Base-by-base conservation (phyloP, 768 basidiomycete genomes). In the Lactarius hengduanensis region DNA sequence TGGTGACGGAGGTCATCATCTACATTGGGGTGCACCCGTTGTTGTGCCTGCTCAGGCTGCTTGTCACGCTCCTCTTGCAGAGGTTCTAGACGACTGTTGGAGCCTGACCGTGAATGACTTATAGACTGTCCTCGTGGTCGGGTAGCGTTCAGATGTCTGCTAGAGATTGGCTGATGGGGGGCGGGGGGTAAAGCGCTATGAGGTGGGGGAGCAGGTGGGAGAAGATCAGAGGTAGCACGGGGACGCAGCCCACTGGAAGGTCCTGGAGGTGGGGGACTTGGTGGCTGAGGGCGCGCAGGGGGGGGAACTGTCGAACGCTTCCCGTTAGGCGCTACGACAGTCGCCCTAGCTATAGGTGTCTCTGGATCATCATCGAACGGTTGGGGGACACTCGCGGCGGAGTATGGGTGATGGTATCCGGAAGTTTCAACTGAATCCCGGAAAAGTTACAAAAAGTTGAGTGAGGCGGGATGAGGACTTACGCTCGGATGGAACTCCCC, bases 191-290 rank as follows among this genome's bases (percentile, higher is more conserved):
- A 78, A 3, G 85, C 81, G 57, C 80, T 79, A 20, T 80, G 78
- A 36, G 90, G 90, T 18, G 87, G 88, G 3, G 90, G 90, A 0
- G 80, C 82, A 53, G 84, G 81, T 13, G 88, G 88, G 6, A 88
- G 87, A 43, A 91, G 82, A 11, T 80, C 81, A 63, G 90, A 86
- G 50, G 80, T 75, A 63, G 88, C 82, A 63, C 83, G 77, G 43
- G 87, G 80, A 66, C 86, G 81, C 47, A 77, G 28, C 32, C 45
- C 61, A 32, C 54, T 22, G 40, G 57, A 30, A 30, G 41, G 18
- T 13, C 60, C 70, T 28, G 70, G 54, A 4, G 71, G 63, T 55
- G 66, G 65, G 16, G 72, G 60, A 20, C 68, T 70, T 32, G 74
- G 67, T 13, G 72, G 68, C 8, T 66, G 70, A 43, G 74, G 69